Base-by-base conservation (phyloP, 805 yeast species). In the Schizosaccharomyces pombe region DNA sequence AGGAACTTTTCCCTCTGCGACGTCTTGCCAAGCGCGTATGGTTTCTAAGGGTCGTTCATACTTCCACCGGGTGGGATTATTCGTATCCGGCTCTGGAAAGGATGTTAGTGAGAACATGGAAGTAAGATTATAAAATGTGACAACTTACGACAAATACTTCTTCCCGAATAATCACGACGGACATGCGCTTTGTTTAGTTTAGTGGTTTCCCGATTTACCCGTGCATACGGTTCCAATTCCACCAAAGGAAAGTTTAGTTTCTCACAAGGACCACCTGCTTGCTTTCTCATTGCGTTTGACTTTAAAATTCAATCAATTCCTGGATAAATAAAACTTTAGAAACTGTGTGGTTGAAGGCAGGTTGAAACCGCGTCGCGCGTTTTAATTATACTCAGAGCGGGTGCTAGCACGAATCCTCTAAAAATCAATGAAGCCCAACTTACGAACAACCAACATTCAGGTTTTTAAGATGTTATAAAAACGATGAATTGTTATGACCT, bases 61-160 rank as follows among this genome's bases (percentile, higher is more conserved):
- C 26, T 43, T 43, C 49, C 49, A 43, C 19, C 49, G 28, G 5
- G 49, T 43, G 30, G 49, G 49, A 26, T 43, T 43, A 43, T 12
- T 43, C 16, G 49, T 16, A 24, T 43, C 49, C 11, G 49, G 49
- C 26, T 22, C 49, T 43, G 26, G 14, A 22, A 28, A 43, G 6
- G n/a, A 26, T 43, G 19, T n/a, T 24, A 37, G 24, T 19, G 24
- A 16, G 8, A 37, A 24, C 6, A n/a, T n/a, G n/a, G n/a, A n/a
- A n/a, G n/a, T n/a, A n/a, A n/a, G n/a, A n/a, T n/a, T n/a, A n/a
- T n/a, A 33, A 33, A 33, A 19, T 3, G n/a, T 12, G 1, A 2
- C 22, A 24, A 1, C 43, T 37, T 37, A 37, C 43, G 43, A 24
- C 22, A 37, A 37, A 37, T 37, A n/a, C 43, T 37, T n/a, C 14